phyloP scores from a whole-genome alignment of 495 filamentous ascomycete species.

The Penicillium alfredii region DNA sequence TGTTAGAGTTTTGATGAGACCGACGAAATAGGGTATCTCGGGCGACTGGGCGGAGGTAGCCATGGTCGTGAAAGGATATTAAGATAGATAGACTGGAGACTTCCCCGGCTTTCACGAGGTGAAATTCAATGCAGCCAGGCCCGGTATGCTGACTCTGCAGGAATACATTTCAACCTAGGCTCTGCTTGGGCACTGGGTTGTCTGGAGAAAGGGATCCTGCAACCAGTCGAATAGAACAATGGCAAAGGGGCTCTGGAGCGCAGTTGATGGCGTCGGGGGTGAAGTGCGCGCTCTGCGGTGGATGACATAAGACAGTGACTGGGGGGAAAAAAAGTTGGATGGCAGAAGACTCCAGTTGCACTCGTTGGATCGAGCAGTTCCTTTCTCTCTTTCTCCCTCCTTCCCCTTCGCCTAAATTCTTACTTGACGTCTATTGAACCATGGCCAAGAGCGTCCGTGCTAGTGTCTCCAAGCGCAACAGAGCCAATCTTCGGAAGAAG shows the following conservation, averaged over 20 bases:
- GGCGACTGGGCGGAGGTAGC: constrained; percentile 39
- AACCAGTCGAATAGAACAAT: too few relatives aligned
- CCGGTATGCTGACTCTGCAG: constrained; percentile 6
- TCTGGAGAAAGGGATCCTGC: too few relatives aligned
- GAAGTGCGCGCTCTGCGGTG: constrained; percentile 19
- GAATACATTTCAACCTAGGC: constrained; percentile 25
- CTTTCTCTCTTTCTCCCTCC: constrained; percentile 1
- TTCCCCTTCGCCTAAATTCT: background rate
- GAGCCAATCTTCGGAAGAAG: constrained; percentile 62
- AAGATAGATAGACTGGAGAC: too few relatives aligned
- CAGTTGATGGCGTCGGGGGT: constrained; percentile 20
- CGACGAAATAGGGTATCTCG: constrained; percentile 35
- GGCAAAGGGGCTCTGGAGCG: too few relatives aligned
- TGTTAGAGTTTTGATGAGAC: constrained; percentile 52
- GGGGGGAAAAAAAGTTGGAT: constrained; percentile 14
- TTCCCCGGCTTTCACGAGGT: too few relatives aligned
- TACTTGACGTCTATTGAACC: constrained; percentile 12
- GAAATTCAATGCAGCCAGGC: constrained; percentile 17
- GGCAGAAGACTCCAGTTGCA: too few relatives aligned
- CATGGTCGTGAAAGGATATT: constrained; percentile 37
- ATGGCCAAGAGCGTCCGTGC: constrained; percentile 84
- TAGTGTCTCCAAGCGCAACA: constrained; percentile 71
- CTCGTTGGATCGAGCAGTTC: constrained; percentile 1
- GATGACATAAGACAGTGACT: constrained; percentile 39
- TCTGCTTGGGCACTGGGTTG: too few relatives aligned